These are phyloP conservation scores for Lasiosphaeria ovina DNA, from an alignment of 495 filamentous ascomycete genomes.

Conservation along the genomic window DNA sequence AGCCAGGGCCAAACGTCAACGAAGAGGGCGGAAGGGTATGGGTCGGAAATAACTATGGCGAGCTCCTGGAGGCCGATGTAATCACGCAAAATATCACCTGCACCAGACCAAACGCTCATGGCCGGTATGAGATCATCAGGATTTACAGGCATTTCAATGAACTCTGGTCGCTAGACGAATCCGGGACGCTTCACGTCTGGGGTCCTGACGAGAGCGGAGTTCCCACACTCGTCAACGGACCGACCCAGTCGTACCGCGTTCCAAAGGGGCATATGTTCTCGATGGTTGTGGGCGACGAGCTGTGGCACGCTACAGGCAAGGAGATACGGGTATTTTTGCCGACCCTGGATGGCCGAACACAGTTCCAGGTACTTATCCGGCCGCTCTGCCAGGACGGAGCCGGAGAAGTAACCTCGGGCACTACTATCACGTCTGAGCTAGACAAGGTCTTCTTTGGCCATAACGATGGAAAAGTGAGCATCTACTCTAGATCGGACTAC, in stretches of 20 bases:
- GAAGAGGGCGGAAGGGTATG: constrained; percentile 84
- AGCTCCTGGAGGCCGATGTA: constrained; percentile 86
- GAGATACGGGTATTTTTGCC: constrained; percentile 83
- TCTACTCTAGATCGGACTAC: constrained; percentile 77
- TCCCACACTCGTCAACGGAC: constrained; percentile 67
- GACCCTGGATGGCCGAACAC: constrained; percentile 57
- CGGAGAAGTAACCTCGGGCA: constrained; percentile 86
- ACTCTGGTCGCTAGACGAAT: constrained; percentile 92
- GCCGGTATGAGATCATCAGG: constrained; percentile 77
- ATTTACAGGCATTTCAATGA: constrained; percentile 84
- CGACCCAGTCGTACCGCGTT: constrained; percentile 63
- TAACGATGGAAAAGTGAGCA: constrained; percentile 86
- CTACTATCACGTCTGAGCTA: constrained; percentile 68
- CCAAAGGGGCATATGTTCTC: constrained; percentile 84
- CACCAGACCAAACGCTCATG: constrained; percentile 68
- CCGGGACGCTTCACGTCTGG: constrained; percentile 87
- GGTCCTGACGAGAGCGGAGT: constrained; percentile 70
- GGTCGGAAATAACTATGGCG: constrained; percentile 84
- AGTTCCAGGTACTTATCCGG: constrained; percentile 68
- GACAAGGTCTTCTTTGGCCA: constrained; percentile 90
- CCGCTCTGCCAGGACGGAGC: constrained; percentile 64
- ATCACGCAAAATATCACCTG: constrained; percentile 61
- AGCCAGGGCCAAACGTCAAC: constrained; percentile 67
- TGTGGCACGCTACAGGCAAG: constrained; percentile 89
- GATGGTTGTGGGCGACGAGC: constrained; percentile 69